Base-by-base conservation (phyloP, 352 stramenopile genomes). In the Phytophthora pistaciae region DNA sequence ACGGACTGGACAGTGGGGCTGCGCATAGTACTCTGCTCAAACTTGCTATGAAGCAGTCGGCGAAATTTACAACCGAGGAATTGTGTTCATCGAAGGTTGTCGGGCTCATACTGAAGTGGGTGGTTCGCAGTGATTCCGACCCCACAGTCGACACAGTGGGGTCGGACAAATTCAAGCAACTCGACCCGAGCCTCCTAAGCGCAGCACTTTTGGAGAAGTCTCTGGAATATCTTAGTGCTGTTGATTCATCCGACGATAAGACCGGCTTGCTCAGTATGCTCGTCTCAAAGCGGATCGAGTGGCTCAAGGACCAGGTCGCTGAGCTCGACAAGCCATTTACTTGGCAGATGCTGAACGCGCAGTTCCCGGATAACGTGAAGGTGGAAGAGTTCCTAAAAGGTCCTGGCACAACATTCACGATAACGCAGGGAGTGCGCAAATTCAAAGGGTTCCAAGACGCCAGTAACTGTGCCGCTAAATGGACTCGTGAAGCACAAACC, bases 331-430 rank as follows among this genome's bases (percentile, higher is more conserved):
- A 53, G 14, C 27, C 53, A 10, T 69, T 69, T 21, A 57, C 62
- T 20, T 69, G 53, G 62, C 33, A 49, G 11, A 63, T 68, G 62
- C 62, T 42, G 16, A n/a, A 40, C 9, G 62, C 62, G 14, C 14
- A 48, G 3, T 68, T 68, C 33, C 7, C 53, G 5, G 62, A 63
- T 20, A 63, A 52, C n/a, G 40, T n/a, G 1, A 7, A 31, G 7
- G 44, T 69, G 11, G 16, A 69, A 42, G 40, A 14, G 1, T 68
- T 69, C 44, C 23, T 63, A 21, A 38, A 20, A 25, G 61, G 68
- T 53, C 27, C 53, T 5, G 14, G 18, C 0, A 44, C 33, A 9
- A 56, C 29, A 20, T 36, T 53, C 29, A 40, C 25, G 16, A 53
- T 53, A 14, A 33, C 20, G 11, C 48, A 29, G 29, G 27, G 52